A percentile compares a stretch with the other conserved stretches of the same genome.
Evolutionary conservation across 1,284 basidiomycete species (phyloP).

Genomic region (Moesziomyces parantarcticus): DNA sequence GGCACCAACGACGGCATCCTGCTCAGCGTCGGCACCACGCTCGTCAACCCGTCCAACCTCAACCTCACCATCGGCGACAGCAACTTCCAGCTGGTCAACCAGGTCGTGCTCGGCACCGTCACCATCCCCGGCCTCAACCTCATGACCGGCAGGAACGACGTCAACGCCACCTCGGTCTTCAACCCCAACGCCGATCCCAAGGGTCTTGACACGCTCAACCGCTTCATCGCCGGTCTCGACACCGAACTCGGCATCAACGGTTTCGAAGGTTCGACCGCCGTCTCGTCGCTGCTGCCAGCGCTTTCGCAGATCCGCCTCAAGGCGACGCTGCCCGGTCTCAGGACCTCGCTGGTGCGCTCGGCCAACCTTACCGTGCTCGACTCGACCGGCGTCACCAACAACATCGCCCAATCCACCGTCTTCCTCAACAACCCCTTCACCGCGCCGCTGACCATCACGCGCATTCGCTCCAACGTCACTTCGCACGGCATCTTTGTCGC

Average conservation of each 20-base stretch:
- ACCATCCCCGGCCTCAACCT: slow-evolving; percentile 58
- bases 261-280: slow-evolving; percentile 74
- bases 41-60: slow-evolving; percentile 80
- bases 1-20: slow-evolving; percentile 76
- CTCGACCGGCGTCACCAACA: slow-evolving; percentile 76
- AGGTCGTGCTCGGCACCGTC: slow-evolving; percentile 62
- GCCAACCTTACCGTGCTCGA: slow-evolving; percentile 75
- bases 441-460: slow-evolving; percentile 74
- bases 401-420: slow-evolving; percentile 78
- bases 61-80: slow-evolving; percentile 70
- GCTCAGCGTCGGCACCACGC: slow-evolving; percentile 73
- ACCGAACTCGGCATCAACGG: slow-evolving; percentile 69
- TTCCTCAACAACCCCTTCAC: slow-evolving; percentile 78
- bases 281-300: slow-evolving; percentile 75
- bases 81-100: slow-evolving; percentile 73
- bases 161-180: slow-evolving; percentile 61
- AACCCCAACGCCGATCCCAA: slow-evolving; percentile 76
- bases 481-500: slow-evolving; percentile 77
- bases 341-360: slow-evolving; percentile 73
- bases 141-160: slow-evolving; percentile 56
- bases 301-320: slow-evolving; percentile 76
- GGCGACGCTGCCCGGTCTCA: slow-evolving; percentile 76
- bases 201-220: slow-evolving; percentile 76
- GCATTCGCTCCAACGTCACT: slow-evolving; percentile 76
- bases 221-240: slow-evolving; percentile 75